Conservation (phyloP, 1,284 basidiomycete genomes). For the Naganishia albida region DNA sequence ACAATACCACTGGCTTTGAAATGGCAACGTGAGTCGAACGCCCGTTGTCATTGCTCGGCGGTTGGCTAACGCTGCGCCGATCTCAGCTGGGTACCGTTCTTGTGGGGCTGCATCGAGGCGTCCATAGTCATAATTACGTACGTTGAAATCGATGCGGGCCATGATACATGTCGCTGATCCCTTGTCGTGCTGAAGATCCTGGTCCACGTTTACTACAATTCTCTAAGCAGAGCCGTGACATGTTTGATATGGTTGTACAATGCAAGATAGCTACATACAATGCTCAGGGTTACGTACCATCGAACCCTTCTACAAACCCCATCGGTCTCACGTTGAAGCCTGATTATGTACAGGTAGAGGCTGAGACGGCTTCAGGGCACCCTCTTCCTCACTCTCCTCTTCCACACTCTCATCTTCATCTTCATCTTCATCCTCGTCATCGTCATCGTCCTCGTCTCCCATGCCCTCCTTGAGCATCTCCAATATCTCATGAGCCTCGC, state of each 20-base stretch:
- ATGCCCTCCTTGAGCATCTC: conserved; percentile 60
- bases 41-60: neutral
- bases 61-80: neutral
- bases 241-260: neutral
- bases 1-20: conserved; percentile 33
- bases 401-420: conserved; percentile 35
- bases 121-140: conserved; percentile 33
- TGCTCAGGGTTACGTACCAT: neutral
- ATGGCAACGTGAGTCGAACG: conserved; percentile 33
- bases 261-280: neutral
- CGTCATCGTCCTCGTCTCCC: conserved; percentile 33
- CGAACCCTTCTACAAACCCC: too few relatives aligned
- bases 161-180: neutral
- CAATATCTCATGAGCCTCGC: conserved; percentile 91
- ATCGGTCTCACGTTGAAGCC: neutral
- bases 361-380: conserved; percentile 1
- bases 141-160: neutral
- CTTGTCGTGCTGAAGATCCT: conserved; percentile 1
- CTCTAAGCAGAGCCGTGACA: conserved; percentile 3
- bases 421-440: conserved; percentile 33
- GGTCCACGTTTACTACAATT: conserved; percentile 27
- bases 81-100: conserved; percentile 32
- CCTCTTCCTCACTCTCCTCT: conserved; percentile 6
- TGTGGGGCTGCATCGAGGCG: conserved; percentile 33
- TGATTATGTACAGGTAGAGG: conserved; percentile 10